These are phyloP conservation scores for Sclerotinia spermophila DNA, from an alignment of 2,329 filamentous ascomycete genomes.

Conservation along the genomic window DNA sequence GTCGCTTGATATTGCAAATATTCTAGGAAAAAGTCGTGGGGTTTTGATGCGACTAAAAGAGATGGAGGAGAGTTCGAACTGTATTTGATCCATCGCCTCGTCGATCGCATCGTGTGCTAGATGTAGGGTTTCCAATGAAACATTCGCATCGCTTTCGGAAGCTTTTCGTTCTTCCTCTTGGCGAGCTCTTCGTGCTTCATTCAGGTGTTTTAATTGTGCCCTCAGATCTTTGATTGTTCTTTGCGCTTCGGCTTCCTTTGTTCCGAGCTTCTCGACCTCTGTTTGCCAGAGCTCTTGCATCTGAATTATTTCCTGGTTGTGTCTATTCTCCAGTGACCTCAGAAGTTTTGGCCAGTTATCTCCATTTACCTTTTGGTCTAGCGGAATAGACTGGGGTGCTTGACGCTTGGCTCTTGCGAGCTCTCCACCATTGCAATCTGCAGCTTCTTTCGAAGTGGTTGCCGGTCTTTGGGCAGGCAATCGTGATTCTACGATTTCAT, in stretches of 20 bases:
- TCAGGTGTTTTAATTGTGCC: not conserved
- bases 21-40: not conserved
- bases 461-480: not conserved
- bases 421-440: not conserved
- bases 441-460: not conserved
- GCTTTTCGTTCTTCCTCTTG: not conserved
- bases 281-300: conserved; percentile 12
- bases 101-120: not conserved
- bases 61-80: conserved; percentile 20
- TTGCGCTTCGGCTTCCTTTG: not conserved
- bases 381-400: no score
- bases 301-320: not conserved
- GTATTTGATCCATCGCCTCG: conserved; percentile 15
- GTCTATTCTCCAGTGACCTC: not conserved
- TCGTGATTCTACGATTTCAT: not conserved
- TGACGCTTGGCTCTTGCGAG: not conserved
- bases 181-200: not conserved
- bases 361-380: not conserved
- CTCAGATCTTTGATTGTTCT: not conserved
- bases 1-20: not conserved
- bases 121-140: not conserved
- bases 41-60: not conserved
- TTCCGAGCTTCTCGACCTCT: not conserved
- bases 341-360: not conserved
- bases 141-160: not conserved